Evolutionary conservation across 345 rosid species (phyloP), one percentile per base, ranked within the genome.

Genomic region (Streptanthus diversifolius): DNA sequence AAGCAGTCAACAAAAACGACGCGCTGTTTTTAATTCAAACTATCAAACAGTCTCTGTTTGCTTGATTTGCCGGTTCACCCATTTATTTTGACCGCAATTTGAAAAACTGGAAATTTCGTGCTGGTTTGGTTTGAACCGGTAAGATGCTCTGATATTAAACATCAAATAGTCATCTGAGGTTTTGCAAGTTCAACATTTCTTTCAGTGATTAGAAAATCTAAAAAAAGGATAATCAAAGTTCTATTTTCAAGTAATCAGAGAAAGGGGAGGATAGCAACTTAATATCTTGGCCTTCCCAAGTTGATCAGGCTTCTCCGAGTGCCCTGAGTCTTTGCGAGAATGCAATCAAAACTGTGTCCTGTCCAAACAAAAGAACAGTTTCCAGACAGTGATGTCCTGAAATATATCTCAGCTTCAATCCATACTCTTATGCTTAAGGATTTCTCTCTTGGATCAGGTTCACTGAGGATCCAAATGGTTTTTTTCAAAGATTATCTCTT

Each of bases 401-500:
- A 15, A 51, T 24, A 14, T 3, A 66, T 25, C 11, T 70, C n/a
- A 1, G 48, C 65, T 21, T 55, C 65, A 55, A 55, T 33, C 1
- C 22, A 55, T 55, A 12, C 2, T 53, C 45, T 21, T 15, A 32
- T 14, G 35, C 24, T 62, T 29, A 30, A 27, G 21, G 37, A 35
- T 35, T 3, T 41, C 10, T 22, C 68, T 29, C 2, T 62, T 52
- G 44, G 62, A 71, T 35, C 35, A 69, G 12, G 44, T 44, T 21
- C 55, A 51, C 27, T 51, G 32, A n/a, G 32, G 57, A 53, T 53
- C 33, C 35, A n/a, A 57, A 11, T 58, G 37, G 24, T 47, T 58
- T 43, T 41, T 5, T 8, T 17, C 9, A 49, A 14, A 45, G 66
- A 55, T 86, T 79, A 89, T 80, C 65, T 80, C 79, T 93, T 93